A percentile compares a stretch with the other conserved stretches of the same genome.
Evolutionary conservation across 306 rosid species (phyloP).

Genomic region (Castanea sativa): DNA sequence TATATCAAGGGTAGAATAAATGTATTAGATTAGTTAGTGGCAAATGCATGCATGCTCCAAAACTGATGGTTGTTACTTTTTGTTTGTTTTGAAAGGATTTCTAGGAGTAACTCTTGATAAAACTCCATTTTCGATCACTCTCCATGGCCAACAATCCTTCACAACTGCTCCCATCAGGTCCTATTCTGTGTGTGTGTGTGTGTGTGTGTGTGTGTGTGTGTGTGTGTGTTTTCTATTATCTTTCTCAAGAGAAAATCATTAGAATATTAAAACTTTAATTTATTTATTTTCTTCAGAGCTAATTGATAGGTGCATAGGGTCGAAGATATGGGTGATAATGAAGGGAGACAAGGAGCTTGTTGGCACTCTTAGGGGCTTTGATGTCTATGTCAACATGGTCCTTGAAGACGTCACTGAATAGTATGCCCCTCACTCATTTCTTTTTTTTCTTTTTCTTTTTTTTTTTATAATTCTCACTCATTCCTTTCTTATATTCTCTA

Average conservation of each 20-base stretch:
- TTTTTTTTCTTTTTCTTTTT: too few species aligned
- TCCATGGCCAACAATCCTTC: constrained; percentile 85
- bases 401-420: constrained; percentile 98
- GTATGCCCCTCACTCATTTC: constrained; percentile 39
- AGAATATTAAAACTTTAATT: constrained; percentile 2
- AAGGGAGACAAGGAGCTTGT: constrained; percentile 99
- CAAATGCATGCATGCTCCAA: too few species aligned
- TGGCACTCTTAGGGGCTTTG: constrained; percentile 91
- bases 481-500: too few species aligned
- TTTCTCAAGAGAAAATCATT: background rate
- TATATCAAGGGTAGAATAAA: too few species aligned
- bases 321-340: constrained; percentile 98
- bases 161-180: constrained; percentile 91
- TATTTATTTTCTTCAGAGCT: constrained; percentile 54
- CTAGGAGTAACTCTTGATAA: too few species aligned
- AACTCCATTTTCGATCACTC: background rate
- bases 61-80: too few species aligned
- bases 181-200: too few species aligned
- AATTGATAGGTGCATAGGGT: constrained; percentile 94
- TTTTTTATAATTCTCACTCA: too few species aligned
- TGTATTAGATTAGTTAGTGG: too few species aligned
- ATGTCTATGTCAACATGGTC: constrained; percentile 97
- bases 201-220: too few species aligned
- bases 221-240: too few species aligned
- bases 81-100: too few species aligned